A percentile compares a stretch with the other conserved stretches of the same genome.
Conservation (phyloP, 495 filamentous ascomycete genomes). For the Saxophila tyrrhenica region DNA sequence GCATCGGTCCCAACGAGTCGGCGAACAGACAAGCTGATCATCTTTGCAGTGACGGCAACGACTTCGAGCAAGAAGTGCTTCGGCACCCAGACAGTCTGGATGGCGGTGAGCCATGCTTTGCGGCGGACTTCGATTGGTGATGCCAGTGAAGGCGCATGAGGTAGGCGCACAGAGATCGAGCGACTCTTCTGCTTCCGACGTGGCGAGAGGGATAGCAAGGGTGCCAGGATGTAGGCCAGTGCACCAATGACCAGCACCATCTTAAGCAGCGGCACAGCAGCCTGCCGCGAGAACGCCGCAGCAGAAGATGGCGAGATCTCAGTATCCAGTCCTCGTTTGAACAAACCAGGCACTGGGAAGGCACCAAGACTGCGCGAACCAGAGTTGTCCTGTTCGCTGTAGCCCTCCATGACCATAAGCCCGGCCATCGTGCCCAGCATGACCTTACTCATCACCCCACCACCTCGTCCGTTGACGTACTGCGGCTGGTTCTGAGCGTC, state of each 20-base stretch:
- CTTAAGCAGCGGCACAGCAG: slow-evolving; percentile 37
- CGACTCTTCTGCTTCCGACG: slow-evolving; percentile 32
- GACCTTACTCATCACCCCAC: slow-evolving; percentile 51
- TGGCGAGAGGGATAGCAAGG: slow-evolving; percentile 52
- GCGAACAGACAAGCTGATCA: slow-evolving; percentile 65
- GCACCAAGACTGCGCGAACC: slow-evolving; percentile 61
- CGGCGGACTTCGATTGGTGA: slow-evolving; percentile 77
- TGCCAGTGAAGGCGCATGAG: slow-evolving; percentile 55
- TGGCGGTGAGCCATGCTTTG: slow-evolving; percentile 87
- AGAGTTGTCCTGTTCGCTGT: slow-evolving; percentile 43
- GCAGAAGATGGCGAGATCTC: slow-evolving; percentile 1
- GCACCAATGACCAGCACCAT: slow-evolving; percentile 51
- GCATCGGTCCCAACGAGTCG: slow-evolving; percentile 63
- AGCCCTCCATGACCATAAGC: slow-evolving; percentile 77
- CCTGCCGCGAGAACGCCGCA: slow-evolving; percentile 14
- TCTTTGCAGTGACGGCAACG: slow-evolving; percentile 67
- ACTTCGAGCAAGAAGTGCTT: slow-evolving; percentile 78
- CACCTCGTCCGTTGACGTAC: slow-evolving; percentile 21
- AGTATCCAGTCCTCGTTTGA: slow-evolving; percentile 14
- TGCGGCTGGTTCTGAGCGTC: slow-evolving; percentile 20
- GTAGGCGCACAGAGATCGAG: slow-evolving; percentile 31
- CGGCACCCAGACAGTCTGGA: slow-evolving; percentile 91
- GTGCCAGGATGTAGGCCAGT: slow-evolving; percentile 55
- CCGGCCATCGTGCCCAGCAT: slow-evolving; percentile 89
- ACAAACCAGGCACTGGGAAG: slow-evolving; percentile 42